Base-by-base conservation (phyloP, 2,329 filamentous ascomycete species). In the Bipolaris bicolor region DNA sequence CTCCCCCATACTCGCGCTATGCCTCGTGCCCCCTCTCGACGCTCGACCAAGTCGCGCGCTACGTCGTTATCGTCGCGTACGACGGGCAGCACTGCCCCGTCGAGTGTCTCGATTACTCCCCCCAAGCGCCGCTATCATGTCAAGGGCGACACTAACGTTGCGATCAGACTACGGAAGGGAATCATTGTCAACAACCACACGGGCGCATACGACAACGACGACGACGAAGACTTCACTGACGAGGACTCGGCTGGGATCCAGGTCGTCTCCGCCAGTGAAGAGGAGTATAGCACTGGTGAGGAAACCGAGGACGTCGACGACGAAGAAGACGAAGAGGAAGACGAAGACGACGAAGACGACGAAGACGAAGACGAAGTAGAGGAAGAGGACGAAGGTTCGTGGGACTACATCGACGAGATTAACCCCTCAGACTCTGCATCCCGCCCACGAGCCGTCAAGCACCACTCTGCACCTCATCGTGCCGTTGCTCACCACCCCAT, bases 391-490 rank as follows among this genome's bases (percentile, higher is more conserved):
- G 72, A 73, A 53, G 73, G 72, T 24, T 55, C 55, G 39, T 58
- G 55, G 55, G 68, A 74, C 60, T 69, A 74, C 55, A 68, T 72
- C 43, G 71, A 79, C 76, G 78, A 79, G 52, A 78, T 83, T 63
- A 76, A 78, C 22, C 80, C 80, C 24, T 80, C 77, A n/a, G 81
- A 83, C 67, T 82, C 80, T 24, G 80, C 80, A 20, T 82, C 80
- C 18, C 75, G 78, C 44, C 76, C 79, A 3, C 65, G 61, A 26
- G 55, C 36, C 11, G 47, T 68, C 37, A 75, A 77, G 49, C 63
- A 58, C 18, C 57, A 53, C 34, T 22, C 54, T 53, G 46, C 47
- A 18, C 52, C 52, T 11, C 73, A 75, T 66, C 58, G 52, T 41
- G 58, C 55, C 29, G 54, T 61, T 62, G 66, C 54, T 29, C 60